Base-by-base conservation (phyloP, 352 stramenopile species). In the Phytopythium aichiense region DNA sequence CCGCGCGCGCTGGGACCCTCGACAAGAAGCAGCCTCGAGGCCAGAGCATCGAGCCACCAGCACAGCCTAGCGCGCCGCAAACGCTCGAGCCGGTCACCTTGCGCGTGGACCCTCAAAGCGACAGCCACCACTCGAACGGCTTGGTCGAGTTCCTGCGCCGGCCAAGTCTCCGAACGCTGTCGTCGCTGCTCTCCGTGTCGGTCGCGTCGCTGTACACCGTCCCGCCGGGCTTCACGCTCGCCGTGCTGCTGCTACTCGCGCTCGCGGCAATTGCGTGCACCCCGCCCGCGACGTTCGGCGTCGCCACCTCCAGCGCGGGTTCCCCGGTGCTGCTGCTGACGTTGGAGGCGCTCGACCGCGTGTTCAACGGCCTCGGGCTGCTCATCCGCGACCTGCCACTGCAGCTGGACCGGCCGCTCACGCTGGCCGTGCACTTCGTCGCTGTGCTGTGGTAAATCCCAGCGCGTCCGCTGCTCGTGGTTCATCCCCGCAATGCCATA, bases 171-270 rank as follows among this genome's bases (percentile, higher is more conserved):
- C 82, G 82, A 16, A 88, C 80, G 42, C 72, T 81, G 56, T 82
- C 77, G 53, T 92, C 83, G 18, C 87, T 92, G 38, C 68, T 87
- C 18, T 92, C 85, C 66, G 79, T 92, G 22, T 92, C 69, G 55
- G 65, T 81, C 22, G 83, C 83, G 30, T 89, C 79, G 5, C 61
- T 92, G 20, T 60, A 60, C 40, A 88, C 83, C 4, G 76, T 91
- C 46, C 83, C 83, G 18, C 83, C 83, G 4, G 83, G 83, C 28
- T 92, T 91, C 53, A 73, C 90, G 50, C 68, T 92, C n/a, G 83
- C 83, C 0, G 75, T 89, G 43, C 65, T 92, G 43, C 63, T 92
- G 58, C 71, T 92, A 4, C 57, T 89, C 48, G 72, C 77, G 12
- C 72, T 92, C 22, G 20, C 89, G 40, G 79, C 79, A 1, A 85